Evolutionary conservation across 164 flowering plant species (phyloP).

Genomic region (Stephania yunnanensis): DNA sequence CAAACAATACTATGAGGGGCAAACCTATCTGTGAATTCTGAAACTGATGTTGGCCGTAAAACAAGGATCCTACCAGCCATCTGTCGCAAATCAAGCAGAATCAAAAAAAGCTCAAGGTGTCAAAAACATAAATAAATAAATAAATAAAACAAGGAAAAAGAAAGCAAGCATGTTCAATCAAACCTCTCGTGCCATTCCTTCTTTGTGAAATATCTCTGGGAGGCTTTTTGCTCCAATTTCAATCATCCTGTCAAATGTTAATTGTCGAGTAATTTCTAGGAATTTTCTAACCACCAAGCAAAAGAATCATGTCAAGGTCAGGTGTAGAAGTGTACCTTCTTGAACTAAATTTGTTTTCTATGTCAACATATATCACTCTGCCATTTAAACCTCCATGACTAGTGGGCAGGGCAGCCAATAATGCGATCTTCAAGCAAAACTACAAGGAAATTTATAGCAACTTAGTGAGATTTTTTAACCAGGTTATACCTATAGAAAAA

Average conservation of each 20-base stretch:
- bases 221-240: constrained; percentile 76
- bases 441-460: constrained; percentile 24
- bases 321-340: constrained; percentile 43
- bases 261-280: neutral
- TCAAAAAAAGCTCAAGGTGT: no score
- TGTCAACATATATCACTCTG: constrained; percentile 67
- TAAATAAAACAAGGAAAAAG: constrained; percentile 1
- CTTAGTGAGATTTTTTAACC: neutral
- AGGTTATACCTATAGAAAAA: neutral
- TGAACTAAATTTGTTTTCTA: constrained; percentile 79
- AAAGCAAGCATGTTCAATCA: neutral
- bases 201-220: constrained; percentile 60
- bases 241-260: constrained; percentile 44
- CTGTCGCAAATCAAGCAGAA: constrained; percentile 29
- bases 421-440: constrained; percentile 79
- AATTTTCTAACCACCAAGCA: neutral
- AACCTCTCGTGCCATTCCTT: constrained; percentile 76
- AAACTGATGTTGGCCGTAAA: constrained; percentile 60
- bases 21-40: constrained; percentile 76
- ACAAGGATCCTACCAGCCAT: constrained; percentile 86
- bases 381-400: constrained; percentile 74
- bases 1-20: neutral
- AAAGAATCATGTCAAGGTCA: constrained; percentile 7
- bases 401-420: constrained; percentile 66
- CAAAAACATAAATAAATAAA: neutral